These are phyloP conservation scores for Bipolaris cookei DNA, from an alignment of 2,329 filamentous ascomycete species.

Conservation along the genomic window DNA sequence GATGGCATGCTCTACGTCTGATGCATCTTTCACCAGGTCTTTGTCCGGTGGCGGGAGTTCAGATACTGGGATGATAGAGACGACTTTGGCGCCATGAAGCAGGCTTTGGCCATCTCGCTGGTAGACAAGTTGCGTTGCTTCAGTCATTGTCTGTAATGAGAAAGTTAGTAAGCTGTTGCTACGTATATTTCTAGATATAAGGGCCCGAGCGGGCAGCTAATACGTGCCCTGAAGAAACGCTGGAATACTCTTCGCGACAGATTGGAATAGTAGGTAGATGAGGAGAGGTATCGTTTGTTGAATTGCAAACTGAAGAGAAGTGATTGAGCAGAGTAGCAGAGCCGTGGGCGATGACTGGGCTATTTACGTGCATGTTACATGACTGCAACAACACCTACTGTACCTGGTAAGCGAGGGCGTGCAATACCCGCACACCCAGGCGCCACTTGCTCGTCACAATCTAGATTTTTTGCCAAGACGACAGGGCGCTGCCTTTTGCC, in stretches of 20 bases:
- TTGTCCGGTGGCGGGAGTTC: constrained; percentile 60
- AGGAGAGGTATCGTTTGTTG: neutral
- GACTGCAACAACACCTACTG: neutral
- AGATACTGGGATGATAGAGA: constrained; percentile 57
- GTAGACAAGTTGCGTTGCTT: constrained; percentile 32
- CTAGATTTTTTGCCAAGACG: neutral
- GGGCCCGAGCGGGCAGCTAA: no score
- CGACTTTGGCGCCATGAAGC: constrained; percentile 54
- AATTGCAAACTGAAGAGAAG: no score
- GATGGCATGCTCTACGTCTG: constrained; percentile 46
- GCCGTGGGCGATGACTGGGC: neutral
- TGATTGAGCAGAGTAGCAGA: no score
- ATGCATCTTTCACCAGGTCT: constrained; percentile 64
- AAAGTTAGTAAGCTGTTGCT: constrained; percentile 27
- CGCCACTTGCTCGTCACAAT: neutral
- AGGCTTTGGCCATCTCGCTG: constrained; percentile 52
- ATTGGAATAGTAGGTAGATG: neutral
- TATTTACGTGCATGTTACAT: neutral
- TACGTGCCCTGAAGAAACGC: neutral
- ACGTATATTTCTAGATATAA: neutral
- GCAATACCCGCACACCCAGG: neutral
- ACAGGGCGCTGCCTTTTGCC: constrained; percentile 1
- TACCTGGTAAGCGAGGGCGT: neutral
- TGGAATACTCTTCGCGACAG: neutral
- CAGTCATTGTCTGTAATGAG: neutral